Evolutionary conservation across 2,329 filamentous ascomycete species (phyloP).

Genomic region (Fusarium zealandicum): DNA sequence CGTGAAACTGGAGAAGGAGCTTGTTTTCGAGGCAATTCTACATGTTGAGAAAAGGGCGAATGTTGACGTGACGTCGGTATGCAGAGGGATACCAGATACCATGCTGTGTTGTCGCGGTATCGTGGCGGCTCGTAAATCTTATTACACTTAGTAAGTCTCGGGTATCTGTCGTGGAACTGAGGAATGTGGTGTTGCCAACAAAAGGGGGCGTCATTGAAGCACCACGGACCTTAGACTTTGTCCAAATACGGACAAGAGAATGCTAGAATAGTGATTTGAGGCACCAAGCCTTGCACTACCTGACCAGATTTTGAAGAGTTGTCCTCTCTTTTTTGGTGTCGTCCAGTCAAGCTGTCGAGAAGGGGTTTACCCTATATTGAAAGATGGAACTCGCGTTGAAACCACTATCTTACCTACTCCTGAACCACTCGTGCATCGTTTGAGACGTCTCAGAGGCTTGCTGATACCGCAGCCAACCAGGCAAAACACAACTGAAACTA

Average conservation of each 20-base stretch:
- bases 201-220: conserved; percentile 16
- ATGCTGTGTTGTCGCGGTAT: conserved; percentile 23
- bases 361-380: conserved; percentile 28
- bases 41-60: conserved; percentile 2
- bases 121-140: conserved; percentile 31
- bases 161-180: conserved; percentile 18
- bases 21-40: no score
- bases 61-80: conserved; percentile 21
- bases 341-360: background rate
- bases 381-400: background rate
- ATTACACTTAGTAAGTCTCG: conserved; percentile 2
- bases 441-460: conserved; percentile 24
- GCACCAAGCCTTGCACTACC: background rate
- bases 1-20: background rate
- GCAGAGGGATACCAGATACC: conserved; percentile 11
- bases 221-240: conserved; percentile 1
- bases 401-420: conserved; percentile 17
- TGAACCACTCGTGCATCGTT: conserved; percentile 12
- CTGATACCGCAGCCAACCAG: conserved; percentile 10
- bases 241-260: background rate
- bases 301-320: background rate
- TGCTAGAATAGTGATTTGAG: background rate
- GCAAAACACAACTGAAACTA: conserved; percentile 40
- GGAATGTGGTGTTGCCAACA: conserved; percentile 29
- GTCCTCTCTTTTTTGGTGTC: background rate